Evolutionary conservation across 441 rosid species (phyloP), one percentile per base, ranked within the genome.

Genomic region (Gossypium schwendimanii): DNA sequence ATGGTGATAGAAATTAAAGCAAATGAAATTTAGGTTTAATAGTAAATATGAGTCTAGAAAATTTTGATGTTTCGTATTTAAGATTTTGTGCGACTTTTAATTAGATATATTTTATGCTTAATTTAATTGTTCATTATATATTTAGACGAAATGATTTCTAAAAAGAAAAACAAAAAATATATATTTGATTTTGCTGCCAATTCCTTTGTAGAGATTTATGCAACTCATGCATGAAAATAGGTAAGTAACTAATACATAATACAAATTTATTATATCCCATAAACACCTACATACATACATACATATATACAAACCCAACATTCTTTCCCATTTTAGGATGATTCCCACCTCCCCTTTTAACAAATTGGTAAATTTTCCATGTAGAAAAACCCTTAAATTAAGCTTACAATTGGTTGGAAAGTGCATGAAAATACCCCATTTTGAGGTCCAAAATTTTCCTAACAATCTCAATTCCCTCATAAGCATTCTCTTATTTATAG

Each of bases 371-470:
- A 55, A 55, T 9, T 52, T 20, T 55, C 62, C 62, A 23, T 57
- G n/a, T 11, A 21, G 14, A 31, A 10, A 23, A 0, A 28, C 33
- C 60, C 60, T 54, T 54, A 18, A 54, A 54, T 54, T 54, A 54
- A 20, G 60, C 60, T 57, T 21, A 21, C 31, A 5, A 21, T 20
- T 10, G 52, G 68, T 39, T 4, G 52, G 58, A 31, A 23, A 76
- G 75, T 75, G 58, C 66, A 69, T 45, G 86, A 85, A 75, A 57
- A 72, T 71, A 89, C 89, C 89, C 88, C 82, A 81, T 78, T 64
- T 87, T 86, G 79, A 81, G 90, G 86, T 80, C 73, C 50, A 63
- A 63, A 57, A 49, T 72, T 71, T 20, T n/a, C 72, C 69, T 7
- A 52, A 52, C 9, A 31, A 11, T 77, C 82, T 78, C 81, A 67